These are phyloP conservation scores for Russula foetens DNA, from an alignment of 768 basidiomycete genomes.

Conservation along the genomic window DNA sequence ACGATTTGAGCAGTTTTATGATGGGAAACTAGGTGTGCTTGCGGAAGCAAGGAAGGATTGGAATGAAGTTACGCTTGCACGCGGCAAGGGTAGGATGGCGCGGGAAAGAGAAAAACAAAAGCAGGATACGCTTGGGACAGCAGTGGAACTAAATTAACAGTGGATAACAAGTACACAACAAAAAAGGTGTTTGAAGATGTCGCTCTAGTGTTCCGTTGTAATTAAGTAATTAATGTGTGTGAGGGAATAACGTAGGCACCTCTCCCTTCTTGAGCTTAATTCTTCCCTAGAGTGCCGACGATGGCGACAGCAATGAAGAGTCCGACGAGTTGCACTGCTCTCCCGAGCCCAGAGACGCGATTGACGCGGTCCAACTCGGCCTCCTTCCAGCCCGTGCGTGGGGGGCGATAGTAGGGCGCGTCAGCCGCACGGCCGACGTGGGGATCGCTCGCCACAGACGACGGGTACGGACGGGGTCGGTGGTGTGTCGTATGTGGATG, in stretches of 20 bases:
- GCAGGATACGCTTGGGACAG: slow-evolving; percentile 16
- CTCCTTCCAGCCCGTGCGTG: slow-evolving; percentile 15
- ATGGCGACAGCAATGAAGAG: slow-evolving; percentile 13
- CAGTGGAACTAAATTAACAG: slow-evolving; percentile 11
- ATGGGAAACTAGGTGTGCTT: slow-evolving; percentile 39
- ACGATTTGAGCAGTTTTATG: slow-evolving; percentile 44
- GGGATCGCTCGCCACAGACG: not conserved
- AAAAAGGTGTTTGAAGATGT: not conserved
- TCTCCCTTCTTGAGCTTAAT: not conserved
- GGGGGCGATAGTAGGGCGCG: not conserved
- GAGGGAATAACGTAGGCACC: not conserved
- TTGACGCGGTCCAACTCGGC: slow-evolving; percentile 12
- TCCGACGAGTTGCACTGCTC: slow-evolving; percentile 16
- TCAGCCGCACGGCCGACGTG: not conserved
- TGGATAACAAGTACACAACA: not conserved
- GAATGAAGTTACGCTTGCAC: slow-evolving; percentile 56
- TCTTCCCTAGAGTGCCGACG: slow-evolving; percentile 9
- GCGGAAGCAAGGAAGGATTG: slow-evolving; percentile 47
- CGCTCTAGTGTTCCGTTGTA: not conserved
- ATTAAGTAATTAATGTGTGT: not conserved
- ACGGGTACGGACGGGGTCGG: not conserved
- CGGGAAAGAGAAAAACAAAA: slow-evolving; percentile 46
- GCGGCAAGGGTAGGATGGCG: slow-evolving; percentile 68
- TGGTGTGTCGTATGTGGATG: not conserved
- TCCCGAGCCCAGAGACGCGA: slow-evolving; percentile 15